Evolutionary conservation across 768 basidiomycete species (phyloP), one percentile per base, ranked within the genome.

Genomic region (Macrolepiota albuminosa): DNA sequence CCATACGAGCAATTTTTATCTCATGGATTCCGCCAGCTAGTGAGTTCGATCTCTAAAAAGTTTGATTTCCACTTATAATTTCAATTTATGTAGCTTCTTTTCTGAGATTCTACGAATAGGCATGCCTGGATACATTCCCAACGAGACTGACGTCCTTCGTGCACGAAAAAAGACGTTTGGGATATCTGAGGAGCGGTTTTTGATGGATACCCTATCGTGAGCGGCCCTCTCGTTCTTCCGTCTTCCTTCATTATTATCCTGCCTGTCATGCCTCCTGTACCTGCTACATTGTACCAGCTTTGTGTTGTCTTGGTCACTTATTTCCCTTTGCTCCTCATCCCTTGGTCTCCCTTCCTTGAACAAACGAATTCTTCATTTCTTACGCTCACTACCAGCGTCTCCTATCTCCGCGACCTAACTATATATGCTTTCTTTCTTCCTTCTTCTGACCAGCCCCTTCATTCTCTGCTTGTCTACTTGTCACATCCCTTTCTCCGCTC

Each of bases 1-100:
- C 57, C 84, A 86, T 63, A 75, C 77, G 24, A 84, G 78, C 69
- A 87, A 94, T 57, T 96, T 96, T 67, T 95, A 96, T 69, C 77
- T 97, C 14, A 96, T 95, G 93, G 95, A 97, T 69, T 91, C 85
- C n/a, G 95, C 95, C 0, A 79, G 80, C 47, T 96, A 96, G 91
- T 93, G 66, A 69, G 89, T 82, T 37, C 37, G 31, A 10, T 39
- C 4, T 26, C 24, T n/a, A 2, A 1, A 6, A 51, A 10, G 6
- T 46, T n/a, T 4, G 16, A 29, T 5, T 5, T 21, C 4, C 4
- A 10, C 13, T 11, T 7, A 54, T 7, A 8, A n/a, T 7, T 18
- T 43, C n/a, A 43, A 21, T 34, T 1, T 45, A 8, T 34, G 18
- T 57, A 93, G 91, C 71, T 98, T 98, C 75, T 95, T 97, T 73